These are phyloP conservation scores for Populus deltoides DNA, from an alignment of 345 rosid species.

Conservation along the genomic window DNA sequence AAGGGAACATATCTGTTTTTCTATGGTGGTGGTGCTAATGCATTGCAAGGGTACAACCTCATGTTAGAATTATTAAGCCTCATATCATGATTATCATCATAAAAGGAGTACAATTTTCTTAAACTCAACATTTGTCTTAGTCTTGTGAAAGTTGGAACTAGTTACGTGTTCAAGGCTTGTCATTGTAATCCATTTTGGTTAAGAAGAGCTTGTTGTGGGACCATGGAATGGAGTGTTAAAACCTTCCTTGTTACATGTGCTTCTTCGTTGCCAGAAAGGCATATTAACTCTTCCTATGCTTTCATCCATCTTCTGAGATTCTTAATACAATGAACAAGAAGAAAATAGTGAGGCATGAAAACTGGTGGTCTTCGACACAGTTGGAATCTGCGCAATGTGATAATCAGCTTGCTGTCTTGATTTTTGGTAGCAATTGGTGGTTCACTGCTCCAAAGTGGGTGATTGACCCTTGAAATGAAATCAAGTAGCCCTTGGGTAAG, in stretches of 20 bases:
- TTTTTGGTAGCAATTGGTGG: constrained; percentile 16
- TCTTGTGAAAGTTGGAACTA: background rate
- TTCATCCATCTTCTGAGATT: constrained; percentile 14
- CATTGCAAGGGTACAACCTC: constrained; percentile 3
- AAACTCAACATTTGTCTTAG: background rate
- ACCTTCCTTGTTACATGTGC: background rate
- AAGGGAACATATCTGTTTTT: background rate
- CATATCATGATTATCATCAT: constrained; percentile 1
- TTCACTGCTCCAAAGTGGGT: constrained; percentile 9
- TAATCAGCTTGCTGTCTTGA: constrained; percentile 12
- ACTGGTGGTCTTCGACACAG: constrained; percentile 1
- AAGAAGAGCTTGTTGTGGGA: constrained; percentile 11
- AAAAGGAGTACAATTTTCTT: constrained; percentile 1
- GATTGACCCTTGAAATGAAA: constrained; percentile 14
- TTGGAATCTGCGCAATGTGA: background rate
- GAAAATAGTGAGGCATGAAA: constrained; percentile 8
- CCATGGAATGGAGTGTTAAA: constrained; percentile 15
- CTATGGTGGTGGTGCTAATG: background rate
- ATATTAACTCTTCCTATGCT: background rate
- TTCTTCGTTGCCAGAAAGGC: background rate
- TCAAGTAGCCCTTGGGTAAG: background rate
- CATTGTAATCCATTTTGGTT: background rate
- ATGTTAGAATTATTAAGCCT: background rate
- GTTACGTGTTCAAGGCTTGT: constrained; percentile 2
- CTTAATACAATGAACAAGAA: background rate